Evolutionary conservation across 2,329 filamentous ascomycete species (phyloP), one percentile per base, ranked within the genome.

Genomic region (Penicillium sp.): DNA sequence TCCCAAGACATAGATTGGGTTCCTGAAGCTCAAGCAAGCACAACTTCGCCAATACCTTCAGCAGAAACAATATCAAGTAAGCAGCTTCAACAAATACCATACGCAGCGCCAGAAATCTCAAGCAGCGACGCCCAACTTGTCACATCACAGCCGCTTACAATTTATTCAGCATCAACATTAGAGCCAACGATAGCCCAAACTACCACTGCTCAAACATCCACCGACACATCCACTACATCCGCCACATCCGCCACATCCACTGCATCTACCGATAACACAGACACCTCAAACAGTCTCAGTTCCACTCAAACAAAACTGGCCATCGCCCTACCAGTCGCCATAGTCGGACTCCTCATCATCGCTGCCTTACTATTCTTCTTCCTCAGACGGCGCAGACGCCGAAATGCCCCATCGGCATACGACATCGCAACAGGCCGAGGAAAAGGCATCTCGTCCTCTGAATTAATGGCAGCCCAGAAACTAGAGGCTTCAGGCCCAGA

Each of bases 321-420:
- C 36, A 70, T 70, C 33, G 66, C 64, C n/a, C 51, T 71, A n/a
- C 68, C 68, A n/a, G 51, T 71, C 33, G 55, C 66, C 20, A 46
- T 69, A 18, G 55, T 68, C 23, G 66, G 67, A 2, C 49, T 63
- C n/a, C 46, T 60, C 6, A 46, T 65, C 15, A 51, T 71, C 37
- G 49, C 54, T 20, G 60, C 56, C 1, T 30, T 68, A 7, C 13
- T 66, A 3, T 62, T 66, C 51, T 64, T 68, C 56, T 40, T 69
- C 23, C 32, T 60, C 2, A 59, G 60, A 7, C 65, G 60, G 15
- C 56, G 62, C n/a, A 57, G 53, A 23, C 56, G 56, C 17, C 52
- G 52, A 17, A 46, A 54, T n/a, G 23, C 43, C 23, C 36, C 33
- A 3, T 34, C 51, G 7, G 17, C 52, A 7, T 55, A 52, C 42